Base-by-base conservation (phyloP, 306 rosid genomes). In the Pyrus betulifolia region DNA sequence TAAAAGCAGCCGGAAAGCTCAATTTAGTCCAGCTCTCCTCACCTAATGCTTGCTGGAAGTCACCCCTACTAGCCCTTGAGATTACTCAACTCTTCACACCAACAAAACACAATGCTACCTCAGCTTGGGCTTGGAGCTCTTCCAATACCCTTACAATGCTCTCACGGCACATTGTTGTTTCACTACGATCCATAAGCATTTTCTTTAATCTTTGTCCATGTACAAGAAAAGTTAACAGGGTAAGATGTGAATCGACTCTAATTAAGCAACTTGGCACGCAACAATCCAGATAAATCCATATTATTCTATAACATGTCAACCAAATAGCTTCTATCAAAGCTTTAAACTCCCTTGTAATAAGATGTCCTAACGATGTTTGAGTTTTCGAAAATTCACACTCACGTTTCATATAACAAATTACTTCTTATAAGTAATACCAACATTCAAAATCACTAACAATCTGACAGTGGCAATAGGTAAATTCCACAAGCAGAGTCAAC, bases 71-170 rank as follows among this genome's bases (percentile, higher is more conserved):
- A 74, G 25, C 14, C 28, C 7, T 18, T 9, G 11, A 60, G 6
- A 31, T 71, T 28, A 57, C 22, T 95, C 92, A 93, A 77, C 80
- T 93, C 86, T 91, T 96, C 74, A 88, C 84, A 57, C 96, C 96
- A 62, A 89, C 90, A 87, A 96, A 96, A 86, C 96, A 93, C 77
- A 96, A 69, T 19, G 98, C 98, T 38, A 96, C 93, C 84, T 96
- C 99, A 58, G 98, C 98, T 82, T 88, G 91, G 31, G 98, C 98
- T 78, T 96, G 97, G 79, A 91, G 85, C 80, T 96, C 99, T 84
- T 85, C 86, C 80, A 96, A 80, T 46, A 88, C 83, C 81, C 91
- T 89, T 49, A 96, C 88, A 61, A 92, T 71, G 84, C 90, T 83
- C 68, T 91, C 93, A 4, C 99, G 89, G 74, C 88, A 71, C 23